Percentiles rank a stretch among this genome's conserved stretches.
Evolutionary conservation across 2,329 filamentous ascomycete species (phyloP).

Genomic region (Aureobasidium leucospermi): DNA sequence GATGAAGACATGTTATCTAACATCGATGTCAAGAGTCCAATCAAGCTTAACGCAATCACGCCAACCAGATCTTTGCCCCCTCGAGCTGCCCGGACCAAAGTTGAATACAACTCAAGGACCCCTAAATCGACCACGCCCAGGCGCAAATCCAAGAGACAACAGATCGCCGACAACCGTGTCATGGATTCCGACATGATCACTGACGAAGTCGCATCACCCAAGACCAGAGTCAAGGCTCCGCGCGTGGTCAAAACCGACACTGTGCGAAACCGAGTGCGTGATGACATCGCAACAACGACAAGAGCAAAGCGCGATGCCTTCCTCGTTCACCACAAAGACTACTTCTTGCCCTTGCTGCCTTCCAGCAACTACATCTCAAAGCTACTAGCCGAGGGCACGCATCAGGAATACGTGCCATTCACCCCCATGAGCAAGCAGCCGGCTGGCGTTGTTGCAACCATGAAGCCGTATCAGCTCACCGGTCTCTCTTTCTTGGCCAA

Average conservation of each 20-base stretch:
- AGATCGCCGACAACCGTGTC: slow-evolving; percentile 9
- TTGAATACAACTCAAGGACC: slow-evolving; percentile 18
- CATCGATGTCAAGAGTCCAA: not conserved
- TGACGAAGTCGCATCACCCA: not conserved
- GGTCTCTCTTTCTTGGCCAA: slow-evolving; percentile 45
- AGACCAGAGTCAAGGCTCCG: not conserved
- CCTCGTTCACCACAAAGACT: slow-evolving; percentile 37
- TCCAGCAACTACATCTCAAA: slow-evolving; percentile 36
- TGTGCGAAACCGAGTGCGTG: slow-evolving; percentile 33
- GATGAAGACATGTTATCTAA: slow-evolving; percentile 9
- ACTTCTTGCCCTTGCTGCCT: slow-evolving; percentile 42
- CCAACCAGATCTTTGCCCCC: slow-evolving; percentile 18
- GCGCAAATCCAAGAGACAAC: slow-evolving; percentile 15
- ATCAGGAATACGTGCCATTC: slow-evolving; percentile 28
- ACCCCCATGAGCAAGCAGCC: slow-evolving; percentile 36
- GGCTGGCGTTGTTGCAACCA: slow-evolving; percentile 39
- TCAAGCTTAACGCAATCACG: not conserved
- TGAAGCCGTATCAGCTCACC: slow-evolving; percentile 46
- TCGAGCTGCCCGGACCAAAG: slow-evolving; percentile 21
- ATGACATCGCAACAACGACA: slow-evolving; percentile 35
- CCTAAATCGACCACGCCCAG: not conserved
- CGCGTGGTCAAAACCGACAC: slow-evolving; percentile 27
- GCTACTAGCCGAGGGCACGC: slow-evolving; percentile 22
- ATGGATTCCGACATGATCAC: slow-evolving; percentile 1
- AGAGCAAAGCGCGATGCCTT: slow-evolving; percentile 41